These are phyloP conservation scores for Vitis hybrid DNA, from an alignment of 177 flowering plant genomes.

Conservation along the genomic window DNA sequence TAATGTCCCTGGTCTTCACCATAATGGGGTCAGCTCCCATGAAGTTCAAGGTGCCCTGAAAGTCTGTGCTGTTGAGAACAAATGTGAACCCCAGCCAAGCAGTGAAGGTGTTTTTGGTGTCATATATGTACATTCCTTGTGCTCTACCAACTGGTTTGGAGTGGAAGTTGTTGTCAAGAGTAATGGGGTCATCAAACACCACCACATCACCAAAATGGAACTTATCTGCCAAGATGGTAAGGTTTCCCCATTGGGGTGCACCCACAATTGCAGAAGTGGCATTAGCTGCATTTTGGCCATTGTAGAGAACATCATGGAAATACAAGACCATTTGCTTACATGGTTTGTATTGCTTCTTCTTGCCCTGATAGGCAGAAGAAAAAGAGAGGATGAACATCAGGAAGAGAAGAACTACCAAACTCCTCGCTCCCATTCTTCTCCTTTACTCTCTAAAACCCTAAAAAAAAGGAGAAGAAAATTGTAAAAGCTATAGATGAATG, in stretches of 20 bases:
- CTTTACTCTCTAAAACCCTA: background rate
- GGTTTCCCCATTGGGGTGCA: constrained; percentile 50
- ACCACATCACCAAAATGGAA: constrained; percentile 61
- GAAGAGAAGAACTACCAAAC: constrained; percentile 6
- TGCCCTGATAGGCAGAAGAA: constrained; percentile 14
- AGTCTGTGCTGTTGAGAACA: constrained; percentile 43
- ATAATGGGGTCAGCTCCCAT: constrained; percentile 62
- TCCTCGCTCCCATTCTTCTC: constrained; percentile 13
- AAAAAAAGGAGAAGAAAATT: background rate
- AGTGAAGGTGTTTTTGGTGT: constrained; percentile 37
- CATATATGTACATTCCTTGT: constrained; percentile 69
- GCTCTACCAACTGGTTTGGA: constrained; percentile 65
- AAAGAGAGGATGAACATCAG: constrained; percentile 14
- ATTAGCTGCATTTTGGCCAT: constrained; percentile 47
- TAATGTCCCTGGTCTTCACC: constrained; percentile 60
- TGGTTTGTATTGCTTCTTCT: constrained; percentile 31
- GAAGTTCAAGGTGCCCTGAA: constrained; percentile 57
- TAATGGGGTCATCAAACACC: constrained; percentile 79
- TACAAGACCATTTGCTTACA: constrained; percentile 52
- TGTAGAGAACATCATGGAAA: constrained; percentile 72
- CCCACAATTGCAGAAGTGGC: constrained; percentile 62
- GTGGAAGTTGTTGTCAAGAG: constrained; percentile 60
- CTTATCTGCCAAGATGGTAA: constrained; percentile 37
- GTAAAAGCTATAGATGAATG: no score
- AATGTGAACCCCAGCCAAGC: constrained; percentile 65